Conservation (phyloP, 768 basidiomycete species). For the Vararia minispora region DNA sequence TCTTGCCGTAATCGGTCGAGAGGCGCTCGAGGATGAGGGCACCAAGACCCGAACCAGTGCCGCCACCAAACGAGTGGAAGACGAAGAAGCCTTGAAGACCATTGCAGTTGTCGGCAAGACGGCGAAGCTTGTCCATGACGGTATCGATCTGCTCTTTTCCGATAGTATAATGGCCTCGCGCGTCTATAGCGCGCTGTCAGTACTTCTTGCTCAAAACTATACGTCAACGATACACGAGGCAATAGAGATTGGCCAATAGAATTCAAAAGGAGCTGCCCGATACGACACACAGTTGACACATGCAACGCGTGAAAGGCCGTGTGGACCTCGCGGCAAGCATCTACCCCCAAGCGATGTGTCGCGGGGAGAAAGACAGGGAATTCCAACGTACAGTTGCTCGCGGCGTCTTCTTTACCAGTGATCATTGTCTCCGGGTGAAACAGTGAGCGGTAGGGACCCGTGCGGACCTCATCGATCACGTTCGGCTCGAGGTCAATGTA, state of each 20-base stretch:
- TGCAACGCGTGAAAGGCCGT: too few relatives aligned
- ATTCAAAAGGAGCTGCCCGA: too few relatives aligned
- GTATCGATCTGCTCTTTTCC: conserved; percentile 97
- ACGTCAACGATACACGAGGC: too few relatives aligned
- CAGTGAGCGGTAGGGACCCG: conserved; percentile 88
- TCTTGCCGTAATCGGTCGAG: conserved; percentile 98
- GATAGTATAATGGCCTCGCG: conserved; percentile 97
- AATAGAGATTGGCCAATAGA: too few relatives aligned
- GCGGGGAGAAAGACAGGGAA: background rate
- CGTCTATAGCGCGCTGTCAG: conserved; percentile 58
- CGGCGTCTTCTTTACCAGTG: conserved; percentile 98
- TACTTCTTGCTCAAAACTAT: too few relatives aligned
- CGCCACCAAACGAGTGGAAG: conserved; percentile 99
- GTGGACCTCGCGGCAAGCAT: background rate
- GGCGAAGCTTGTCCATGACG: conserved; percentile 95
- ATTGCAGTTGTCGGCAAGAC: conserved; percentile 93
- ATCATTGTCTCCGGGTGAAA: conserved; percentile 99
- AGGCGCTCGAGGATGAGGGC: conserved; percentile 95
- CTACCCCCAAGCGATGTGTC: background rate
- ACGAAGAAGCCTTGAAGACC: conserved; percentile 99
- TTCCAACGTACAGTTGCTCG: conserved; percentile 80
- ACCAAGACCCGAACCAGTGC: conserved; percentile 98
- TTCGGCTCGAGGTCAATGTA: conserved; percentile 97
- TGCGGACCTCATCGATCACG: conserved; percentile 96
- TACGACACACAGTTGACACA: too few relatives aligned